Percentiles rank a stretch among this genome's conserved stretches.
phyloP scores from a whole-genome alignment of 2,329 filamentous ascomycete species.

The Fusarium tricinctum region DNA sequence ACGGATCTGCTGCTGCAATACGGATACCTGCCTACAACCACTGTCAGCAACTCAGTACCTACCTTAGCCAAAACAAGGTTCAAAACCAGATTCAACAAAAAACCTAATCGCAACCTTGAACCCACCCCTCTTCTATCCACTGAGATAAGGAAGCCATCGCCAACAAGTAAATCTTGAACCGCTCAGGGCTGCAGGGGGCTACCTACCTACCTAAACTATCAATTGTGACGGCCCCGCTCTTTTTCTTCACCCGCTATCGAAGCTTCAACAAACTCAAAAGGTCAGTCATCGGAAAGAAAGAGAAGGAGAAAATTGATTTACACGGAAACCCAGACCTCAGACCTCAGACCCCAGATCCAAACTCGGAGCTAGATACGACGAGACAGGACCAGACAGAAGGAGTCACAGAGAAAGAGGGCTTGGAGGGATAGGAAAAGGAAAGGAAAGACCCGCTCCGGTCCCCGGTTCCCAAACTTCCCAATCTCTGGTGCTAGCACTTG shows the following conservation, averaged over 20 bases:
- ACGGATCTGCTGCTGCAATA: no score
- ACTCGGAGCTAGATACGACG: background rate
- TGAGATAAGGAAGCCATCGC: slow-evolving; percentile 19
- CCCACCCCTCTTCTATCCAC: slow-evolving; percentile 8
- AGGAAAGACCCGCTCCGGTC: slow-evolving; percentile 37
- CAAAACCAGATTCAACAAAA: slow-evolving; percentile 17
- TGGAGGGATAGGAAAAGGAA: slow-evolving; percentile 5
- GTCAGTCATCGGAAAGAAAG: slow-evolving; percentile 8
- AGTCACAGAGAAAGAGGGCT: slow-evolving; percentile 32
- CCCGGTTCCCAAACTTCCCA: slow-evolving; percentile 24
- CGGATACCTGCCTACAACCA: background rate
- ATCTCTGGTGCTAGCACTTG: slow-evolving; percentile 23
- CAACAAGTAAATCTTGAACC: slow-evolving; percentile 17
- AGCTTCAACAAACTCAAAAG: slow-evolving; percentile 27
- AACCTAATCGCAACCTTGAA: slow-evolving; percentile 15
- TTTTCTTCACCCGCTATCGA: slow-evolving; percentile 21
- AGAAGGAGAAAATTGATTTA: background rate
- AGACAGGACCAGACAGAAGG: slow-evolving; percentile 33
- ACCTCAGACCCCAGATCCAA: background rate
- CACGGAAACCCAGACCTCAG: no score
- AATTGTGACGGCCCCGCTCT: slow-evolving; percentile 26
- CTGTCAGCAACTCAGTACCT: background rate
- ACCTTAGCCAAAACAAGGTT: slow-evolving; percentile 30
- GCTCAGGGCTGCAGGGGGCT: slow-evolving; percentile 35
- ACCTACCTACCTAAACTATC: slow-evolving; percentile 24